Evolutionary conservation across 495 filamentous ascomycete species (phyloP).

Genomic region (Lophiotrema nucula): DNA sequence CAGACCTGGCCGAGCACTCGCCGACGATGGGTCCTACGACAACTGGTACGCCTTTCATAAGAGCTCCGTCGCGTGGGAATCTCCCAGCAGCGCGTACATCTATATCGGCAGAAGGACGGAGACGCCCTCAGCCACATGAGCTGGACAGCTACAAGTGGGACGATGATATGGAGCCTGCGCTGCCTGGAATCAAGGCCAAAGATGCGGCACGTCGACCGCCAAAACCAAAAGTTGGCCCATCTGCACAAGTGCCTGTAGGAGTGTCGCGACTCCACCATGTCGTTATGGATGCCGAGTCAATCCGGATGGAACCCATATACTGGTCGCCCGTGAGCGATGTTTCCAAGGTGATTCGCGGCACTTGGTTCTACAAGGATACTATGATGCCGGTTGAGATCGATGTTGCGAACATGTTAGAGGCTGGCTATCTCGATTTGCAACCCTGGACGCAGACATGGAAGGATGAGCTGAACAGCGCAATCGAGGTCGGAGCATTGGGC

Average conservation of each 20-base stretch:
- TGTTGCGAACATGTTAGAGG: slow-evolving; percentile 90
- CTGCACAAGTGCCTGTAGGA: slow-evolving; percentile 42
- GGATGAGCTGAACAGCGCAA: slow-evolving; percentile 86
- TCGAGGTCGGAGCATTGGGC: slow-evolving; percentile 84
- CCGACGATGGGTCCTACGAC: slow-evolving; percentile 26
- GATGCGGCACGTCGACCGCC: slow-evolving; percentile 2
- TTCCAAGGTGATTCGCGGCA: slow-evolving; percentile 75
- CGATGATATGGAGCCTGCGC: slow-evolving; percentile 33
- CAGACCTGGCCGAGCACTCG: background rate
- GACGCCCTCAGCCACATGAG: slow-evolving; percentile 24
- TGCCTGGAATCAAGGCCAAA: slow-evolving; percentile 17
- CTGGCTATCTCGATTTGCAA: slow-evolving; percentile 78
- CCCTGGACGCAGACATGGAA: slow-evolving; percentile 92
- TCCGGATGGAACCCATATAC: slow-evolving; percentile 88
- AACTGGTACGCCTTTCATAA: slow-evolving; percentile 45
- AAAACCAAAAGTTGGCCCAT: slow-evolving; percentile 21
- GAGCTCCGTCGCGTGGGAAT: slow-evolving; percentile 42
- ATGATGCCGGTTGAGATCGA: slow-evolving; percentile 85
- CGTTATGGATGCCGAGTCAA: slow-evolving; percentile 37
- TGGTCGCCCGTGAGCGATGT: slow-evolving; percentile 96
- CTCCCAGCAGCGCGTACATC: slow-evolving; percentile 10
- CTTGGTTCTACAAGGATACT: slow-evolving; percentile 96
- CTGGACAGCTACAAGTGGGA: slow-evolving; percentile 46
- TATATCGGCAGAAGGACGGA: slow-evolving; percentile 11
- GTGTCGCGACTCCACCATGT: slow-evolving; percentile 45